Conservation (phyloP, 2,329 filamentous ascomycete genomes). For the Penicillium concentricum region DNA sequence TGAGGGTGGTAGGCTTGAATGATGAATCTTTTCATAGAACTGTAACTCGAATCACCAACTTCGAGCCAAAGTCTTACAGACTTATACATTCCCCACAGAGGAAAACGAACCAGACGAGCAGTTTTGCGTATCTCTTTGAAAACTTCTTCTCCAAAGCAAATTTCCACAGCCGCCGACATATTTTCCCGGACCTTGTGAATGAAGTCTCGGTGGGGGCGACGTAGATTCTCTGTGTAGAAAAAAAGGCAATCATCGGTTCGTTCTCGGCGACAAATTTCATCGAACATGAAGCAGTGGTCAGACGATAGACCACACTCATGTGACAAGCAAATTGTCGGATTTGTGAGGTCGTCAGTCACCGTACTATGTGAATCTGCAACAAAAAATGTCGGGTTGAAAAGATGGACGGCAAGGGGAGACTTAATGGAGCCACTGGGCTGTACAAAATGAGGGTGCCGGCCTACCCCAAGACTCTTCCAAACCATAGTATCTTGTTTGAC, state of each 20-base stretch:
- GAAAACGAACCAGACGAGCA: not conserved
- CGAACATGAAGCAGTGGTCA: not conserved
- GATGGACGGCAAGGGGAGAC: not conserved
- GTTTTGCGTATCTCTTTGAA: not conserved
- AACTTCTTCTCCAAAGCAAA: not conserved
- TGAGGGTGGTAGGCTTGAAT: not conserved
- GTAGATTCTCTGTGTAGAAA: not conserved
- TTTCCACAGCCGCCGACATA: not conserved
- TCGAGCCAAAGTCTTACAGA: not conserved
- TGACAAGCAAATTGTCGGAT: not conserved
- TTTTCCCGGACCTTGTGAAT: not conserved
- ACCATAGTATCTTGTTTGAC: not conserved
- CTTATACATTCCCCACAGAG: not conserved
- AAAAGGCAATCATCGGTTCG: not conserved
- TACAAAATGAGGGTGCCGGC: not conserved
- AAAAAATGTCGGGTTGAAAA: not conserved
- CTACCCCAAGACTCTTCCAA: not conserved
- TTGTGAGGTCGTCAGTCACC: not conserved
- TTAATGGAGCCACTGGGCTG: not conserved
- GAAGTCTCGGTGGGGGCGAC: not conserved
- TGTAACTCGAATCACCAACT: not conserved
- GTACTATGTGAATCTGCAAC: not conserved
- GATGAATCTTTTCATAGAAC: not conserved
- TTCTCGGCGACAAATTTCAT: constrained; percentile 1
- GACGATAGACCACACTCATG: not conserved